These are phyloP conservation scores for Ambrosia trifida DNA, from an alignment of 129 eudicot genomes.

Conservation along the genomic window DNA sequence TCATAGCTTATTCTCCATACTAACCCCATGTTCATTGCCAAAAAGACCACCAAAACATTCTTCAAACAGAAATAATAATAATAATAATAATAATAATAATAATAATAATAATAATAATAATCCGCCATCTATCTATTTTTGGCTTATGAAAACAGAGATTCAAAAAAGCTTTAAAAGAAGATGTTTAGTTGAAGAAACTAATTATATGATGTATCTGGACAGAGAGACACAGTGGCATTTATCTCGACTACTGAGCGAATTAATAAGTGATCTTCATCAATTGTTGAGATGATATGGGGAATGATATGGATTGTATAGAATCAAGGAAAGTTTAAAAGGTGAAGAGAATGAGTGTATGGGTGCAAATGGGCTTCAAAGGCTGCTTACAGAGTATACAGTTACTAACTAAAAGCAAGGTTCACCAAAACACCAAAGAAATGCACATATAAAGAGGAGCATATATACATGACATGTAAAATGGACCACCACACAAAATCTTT, in stretches of 20 bases:
- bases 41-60: slow-evolving; percentile 47
- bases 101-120: no score
- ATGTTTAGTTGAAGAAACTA: no score
- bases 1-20: slow-evolving; percentile 31
- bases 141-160: no score
- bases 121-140: slow-evolving; percentile 25
- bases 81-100: no score
- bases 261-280: slow-evolving; percentile 20
- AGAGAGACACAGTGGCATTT: slow-evolving; percentile 11
- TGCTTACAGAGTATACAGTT: slow-evolving; percentile 9
- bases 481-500: no score
- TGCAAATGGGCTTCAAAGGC: neutral
- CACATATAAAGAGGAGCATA: no score
- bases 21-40: slow-evolving; percentile 64
- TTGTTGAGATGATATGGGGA: slow-evolving; percentile 23
- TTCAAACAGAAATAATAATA: slow-evolving; percentile 32
- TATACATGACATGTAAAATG: no score
- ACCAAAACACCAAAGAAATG: no score
- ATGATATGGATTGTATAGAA: slow-evolving; percentile 13
- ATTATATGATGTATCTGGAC: slow-evolving; percentile 19
- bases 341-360: neutral
- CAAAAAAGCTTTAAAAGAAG: neutral
- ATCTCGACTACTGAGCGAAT: no score
- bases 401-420: no score
- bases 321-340: neutral